Evolutionary conservation across 179 eudicot species (phyloP), one percentile per base, ranked within the genome.

Genomic region (Patellifolia procumbens): DNA sequence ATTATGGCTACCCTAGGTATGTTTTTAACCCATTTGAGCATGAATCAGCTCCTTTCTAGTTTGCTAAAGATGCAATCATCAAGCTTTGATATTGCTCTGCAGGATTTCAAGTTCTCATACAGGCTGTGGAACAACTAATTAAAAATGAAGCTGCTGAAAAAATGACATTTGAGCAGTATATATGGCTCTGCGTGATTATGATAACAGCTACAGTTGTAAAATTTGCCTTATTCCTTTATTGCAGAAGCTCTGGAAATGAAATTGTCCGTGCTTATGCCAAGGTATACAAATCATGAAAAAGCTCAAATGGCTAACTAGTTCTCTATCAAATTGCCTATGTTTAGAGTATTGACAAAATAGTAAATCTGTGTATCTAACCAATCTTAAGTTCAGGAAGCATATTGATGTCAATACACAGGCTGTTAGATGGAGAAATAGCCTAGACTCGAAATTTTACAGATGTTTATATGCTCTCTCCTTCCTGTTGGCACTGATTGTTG

Each of bases 1-100:
- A 68, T 96, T 34, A 96, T 96, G 99, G 99, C 99, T 73, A 96
- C 99, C 49, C 85, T 96, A 26, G 98, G 99, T 95, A 81, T 82
- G 87, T 35, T 82, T 74, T 58, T 26, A 65, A 49, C 42, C n/a
- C 20, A 11, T 53, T 55, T 52, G 65, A 68, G 29, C 37, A 4
- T 58, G 17, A n/a, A 80, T 26, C 11, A n/a, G 12, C 28, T 43
- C 13, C 52, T 76, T 34, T 34, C 39, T 22, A 19, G 12, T 46
- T 68, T 24, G 28, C 42, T 17, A 7, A 35, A 16, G 26, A 32
- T 7, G 26, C 59, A 60, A 22, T 46, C 52, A 56, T 15, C 29
- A 46, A 49, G 19, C 61, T 65, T 35, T 65, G 35, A 74, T 74
- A 39, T 56, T 74, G 31, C 37, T 56, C 34, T 70, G 73, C 81